Percentiles rank a stretch among this genome's conserved stretches.
phyloP scores from a whole-genome alignment of 306 rosid species.

The Argentina anserina region DNA sequence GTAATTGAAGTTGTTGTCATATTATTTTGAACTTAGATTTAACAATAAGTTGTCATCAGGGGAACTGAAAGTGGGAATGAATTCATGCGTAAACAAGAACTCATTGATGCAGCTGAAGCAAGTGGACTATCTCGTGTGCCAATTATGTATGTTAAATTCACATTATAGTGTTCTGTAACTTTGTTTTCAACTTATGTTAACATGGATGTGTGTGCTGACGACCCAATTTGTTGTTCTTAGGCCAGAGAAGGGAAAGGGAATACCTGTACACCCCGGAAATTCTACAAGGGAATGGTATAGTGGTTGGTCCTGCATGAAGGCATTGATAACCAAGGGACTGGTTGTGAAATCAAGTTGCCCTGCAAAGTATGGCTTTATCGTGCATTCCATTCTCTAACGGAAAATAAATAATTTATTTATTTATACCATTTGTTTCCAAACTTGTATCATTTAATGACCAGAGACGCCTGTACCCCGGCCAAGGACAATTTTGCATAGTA shows the following conservation, averaged over 20 bases:
- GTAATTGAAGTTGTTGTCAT: constrained; percentile 1
- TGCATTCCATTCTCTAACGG: neutral
- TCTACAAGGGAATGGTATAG: constrained; percentile 82
- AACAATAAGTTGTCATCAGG: constrained; percentile 38
- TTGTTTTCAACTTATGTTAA: constrained; percentile 9
- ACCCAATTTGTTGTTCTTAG: constrained; percentile 39
- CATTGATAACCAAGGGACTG: constrained; percentile 68
- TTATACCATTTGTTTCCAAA: neutral
- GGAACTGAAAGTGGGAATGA: constrained; percentile 71
- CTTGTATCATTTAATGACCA: neutral
- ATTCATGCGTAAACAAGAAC: constrained; percentile 87
- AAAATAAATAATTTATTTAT: neutral
- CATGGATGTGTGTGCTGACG: constrained; percentile 5
- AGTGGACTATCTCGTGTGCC: constrained; percentile 84
- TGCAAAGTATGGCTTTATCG: constrained; percentile 60
- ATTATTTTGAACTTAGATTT: constrained; percentile 15
- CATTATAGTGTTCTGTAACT: constrained; percentile 1
- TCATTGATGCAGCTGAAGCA: constrained; percentile 90
- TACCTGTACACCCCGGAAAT: constrained; percentile 54
- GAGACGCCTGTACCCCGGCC: neutral
- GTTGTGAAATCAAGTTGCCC: constrained; percentile 87
- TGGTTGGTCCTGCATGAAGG: constrained; percentile 93
- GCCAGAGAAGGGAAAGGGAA: constrained; percentile 82
- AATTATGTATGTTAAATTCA: constrained; percentile 52
- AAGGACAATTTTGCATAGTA: neutral